These are phyloP conservation scores for Lantana camara DNA, from an alignment of 257 asterid genomes.

Conservation along the genomic window DNA sequence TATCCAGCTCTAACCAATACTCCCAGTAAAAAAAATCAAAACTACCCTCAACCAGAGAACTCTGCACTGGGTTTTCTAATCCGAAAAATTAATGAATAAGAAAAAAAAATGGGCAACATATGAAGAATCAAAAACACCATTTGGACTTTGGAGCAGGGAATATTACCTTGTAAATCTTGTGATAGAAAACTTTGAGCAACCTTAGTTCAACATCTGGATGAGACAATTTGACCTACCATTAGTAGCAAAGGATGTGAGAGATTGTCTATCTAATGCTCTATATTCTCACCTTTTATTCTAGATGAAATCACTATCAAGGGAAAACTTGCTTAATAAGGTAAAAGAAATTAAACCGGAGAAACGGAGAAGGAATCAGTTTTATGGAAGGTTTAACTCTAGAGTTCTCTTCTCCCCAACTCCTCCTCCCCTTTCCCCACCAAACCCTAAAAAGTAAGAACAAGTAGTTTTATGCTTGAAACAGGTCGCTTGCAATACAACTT, in stretches of 20 bases:
- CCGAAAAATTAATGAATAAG: background rate
- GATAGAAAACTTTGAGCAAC: slow-evolving; percentile 66
- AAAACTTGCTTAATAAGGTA: background rate
- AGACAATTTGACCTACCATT: slow-evolving; percentile 59
- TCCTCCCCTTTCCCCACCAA: background rate
- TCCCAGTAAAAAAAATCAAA: slow-evolving; percentile 2
- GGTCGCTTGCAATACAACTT: slow-evolving; percentile 21
- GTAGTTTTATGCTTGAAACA: background rate
- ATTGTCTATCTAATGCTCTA: slow-evolving; percentile 14
- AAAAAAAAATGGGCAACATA: slow-evolving; percentile 7
- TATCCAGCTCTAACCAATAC: slow-evolving; percentile 10
- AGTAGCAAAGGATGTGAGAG: slow-evolving; percentile 29
- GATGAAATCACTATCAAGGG: background rate
- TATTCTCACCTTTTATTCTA: background rate
- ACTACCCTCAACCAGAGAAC: slow-evolving; percentile 10
- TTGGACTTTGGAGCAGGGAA: background rate
- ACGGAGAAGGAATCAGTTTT: background rate
- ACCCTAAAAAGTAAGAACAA: slow-evolving; percentile 5
- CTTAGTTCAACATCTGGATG: slow-evolving; percentile 69
- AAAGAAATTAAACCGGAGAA: background rate
- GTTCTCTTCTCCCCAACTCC: background rate
- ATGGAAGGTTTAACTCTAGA: slow-evolving; percentile 1
- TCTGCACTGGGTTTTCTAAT: background rate
- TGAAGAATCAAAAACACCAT: slow-evolving; percentile 10
- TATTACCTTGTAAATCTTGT: slow-evolving; percentile 71